phyloP scores from a whole-genome alignment of 2,329 filamentous ascomycete genomes.

The Curvularia sp. region DNA sequence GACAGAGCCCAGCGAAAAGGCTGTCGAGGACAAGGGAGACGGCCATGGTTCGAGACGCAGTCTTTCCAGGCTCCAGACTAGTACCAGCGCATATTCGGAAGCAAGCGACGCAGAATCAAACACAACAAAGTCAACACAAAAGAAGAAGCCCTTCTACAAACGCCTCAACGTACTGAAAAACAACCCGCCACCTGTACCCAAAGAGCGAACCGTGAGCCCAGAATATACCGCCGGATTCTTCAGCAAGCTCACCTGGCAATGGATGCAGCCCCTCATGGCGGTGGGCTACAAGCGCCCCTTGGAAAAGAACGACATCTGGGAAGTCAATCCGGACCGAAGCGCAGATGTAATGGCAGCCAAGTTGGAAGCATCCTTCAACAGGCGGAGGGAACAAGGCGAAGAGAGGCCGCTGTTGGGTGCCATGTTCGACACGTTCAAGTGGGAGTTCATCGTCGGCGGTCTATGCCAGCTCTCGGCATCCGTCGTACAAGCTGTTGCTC shows the following conservation, averaged over 20 bases:
- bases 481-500: slow-evolving; percentile 77
- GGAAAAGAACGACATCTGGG: slow-evolving; percentile 85
- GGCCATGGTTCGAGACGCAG: slow-evolving; percentile 29
- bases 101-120: slow-evolving; percentile 41
- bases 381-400: slow-evolving; percentile 68
- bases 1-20: slow-evolving; percentile 43
- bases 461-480: slow-evolving; percentile 75
- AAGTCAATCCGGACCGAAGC: slow-evolving; percentile 80
- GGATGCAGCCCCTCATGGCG: slow-evolving; percentile 86
- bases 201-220: slow-evolving; percentile 63
- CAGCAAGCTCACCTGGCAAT: slow-evolving; percentile 81
- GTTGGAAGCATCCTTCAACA: slow-evolving; percentile 72
- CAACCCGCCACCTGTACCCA: slow-evolving; percentile 63
- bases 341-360: slow-evolving; percentile 73
- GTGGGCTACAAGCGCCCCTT: slow-evolving; percentile 85
- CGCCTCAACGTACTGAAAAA: slow-evolving; percentile 59
- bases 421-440: slow-evolving; percentile 83
- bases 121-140: slow-evolving; percentile 33
- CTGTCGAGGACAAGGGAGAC: slow-evolving; percentile 37
- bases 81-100: slow-evolving; percentile 39
- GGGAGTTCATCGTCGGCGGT: slow-evolving; percentile 87
- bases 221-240: slow-evolving; percentile 78
- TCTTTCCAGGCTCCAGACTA: slow-evolving; percentile 41
- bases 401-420: slow-evolving; percentile 80
- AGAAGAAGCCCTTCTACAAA: slow-evolving; percentile 66